Base-by-base conservation (phyloP, 2,329 filamentous ascomycete genomes). In the Phaeosphaeria sp. region DNA sequence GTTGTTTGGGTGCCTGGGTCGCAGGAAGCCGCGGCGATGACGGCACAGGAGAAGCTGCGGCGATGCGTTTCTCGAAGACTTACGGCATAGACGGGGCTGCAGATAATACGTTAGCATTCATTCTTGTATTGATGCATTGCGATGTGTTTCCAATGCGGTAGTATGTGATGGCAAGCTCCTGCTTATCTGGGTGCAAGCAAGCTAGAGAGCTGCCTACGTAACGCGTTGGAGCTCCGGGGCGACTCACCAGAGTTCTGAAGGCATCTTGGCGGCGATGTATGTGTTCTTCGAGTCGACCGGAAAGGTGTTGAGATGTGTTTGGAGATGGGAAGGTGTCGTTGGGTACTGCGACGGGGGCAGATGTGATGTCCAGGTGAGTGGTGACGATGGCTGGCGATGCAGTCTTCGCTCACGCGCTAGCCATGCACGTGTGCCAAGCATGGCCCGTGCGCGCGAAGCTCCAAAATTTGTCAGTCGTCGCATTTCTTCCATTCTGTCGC, bases 41-140 rank as follows among this genome's bases (percentile, higher is more conserved):
- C 61, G 51, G 51, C 52, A 62, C 57, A 53, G 64, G 66, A 66
- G 68, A 63, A 64, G 65, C 66, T 55, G 62, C 54, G 55, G 51
- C 59, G 51, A 43, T 55, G 55, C 59, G 49, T 46, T 60, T 52
- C 36, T 61, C 53, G 69, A 53, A 49, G 75, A 97, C 94, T 92
- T 88, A 98, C 95, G 87, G 95, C 92, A 86, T 98, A 99, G 77
- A 96, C 94, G 83, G 94, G 94, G 86, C 94, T 99, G 74, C 64
- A 77, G 39, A 21, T 49, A 42, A 51, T 20, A 60, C 56, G 61
- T 77, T 70, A 77, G 75, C 73, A 68, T 42, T 45, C 20, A 49
- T 55, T 51, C 60, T 63, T 27, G 71, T 47, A 46, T 53, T 43
- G 53, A 40, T 39, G 17, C 13, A 13, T 40, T 36, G 17, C 13